phyloP scores from a whole-genome alignment of 1,284 basidiomycete genomes.

The Jaminaea rosea region DNA sequence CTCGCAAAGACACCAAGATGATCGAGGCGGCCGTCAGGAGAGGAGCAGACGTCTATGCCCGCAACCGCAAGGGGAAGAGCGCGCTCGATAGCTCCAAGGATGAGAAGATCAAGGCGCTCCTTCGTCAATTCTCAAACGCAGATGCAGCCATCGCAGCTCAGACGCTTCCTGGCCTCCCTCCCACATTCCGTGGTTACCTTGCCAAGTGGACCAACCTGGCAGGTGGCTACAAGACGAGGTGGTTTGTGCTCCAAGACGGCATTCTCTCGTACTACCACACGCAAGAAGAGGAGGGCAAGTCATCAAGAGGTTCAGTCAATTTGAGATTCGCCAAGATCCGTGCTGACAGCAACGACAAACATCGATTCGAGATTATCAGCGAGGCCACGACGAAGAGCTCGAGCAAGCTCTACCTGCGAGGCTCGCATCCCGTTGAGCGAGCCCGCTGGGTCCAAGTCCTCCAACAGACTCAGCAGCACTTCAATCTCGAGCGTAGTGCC shows the following conservation, averaged over 20 bases:
- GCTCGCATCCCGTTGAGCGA: constrained; percentile 54
- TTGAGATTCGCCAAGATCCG: constrained; percentile 64
- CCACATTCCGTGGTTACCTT: constrained; percentile 41
- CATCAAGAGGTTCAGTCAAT: constrained; percentile 77
- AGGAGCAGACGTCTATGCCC: constrained; percentile 81
- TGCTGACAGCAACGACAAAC: constrained; percentile 52
- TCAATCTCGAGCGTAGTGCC: constrained; percentile 21
- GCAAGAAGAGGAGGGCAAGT: constrained; percentile 80
- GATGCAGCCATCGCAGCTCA: constrained; percentile 51
- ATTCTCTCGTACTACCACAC: constrained; percentile 68
- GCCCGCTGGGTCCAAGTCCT: constrained; percentile 43
- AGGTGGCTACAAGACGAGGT: constrained; percentile 78
- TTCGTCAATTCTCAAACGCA: constrained; percentile 58
- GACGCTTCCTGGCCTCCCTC: constrained; percentile 22
- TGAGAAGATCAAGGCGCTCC: constrained; percentile 71
- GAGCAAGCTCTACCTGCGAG: constrained; percentile 82
- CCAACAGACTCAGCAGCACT: constrained; percentile 33
- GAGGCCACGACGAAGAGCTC: constrained; percentile 48
- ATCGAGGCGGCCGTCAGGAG: constrained; percentile 74
- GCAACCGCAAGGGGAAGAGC: constrained; percentile 68
- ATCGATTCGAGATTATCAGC: constrained; percentile 74
- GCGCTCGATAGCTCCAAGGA: constrained; percentile 62
- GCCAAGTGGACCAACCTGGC: constrained; percentile 87
- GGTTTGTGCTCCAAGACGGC: constrained; percentile 87
- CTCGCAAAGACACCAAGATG: constrained; percentile 68